phyloP scores from a whole-genome alignment of 2,329 filamentous ascomycete species.

The Laburnicola sp. region DNA sequence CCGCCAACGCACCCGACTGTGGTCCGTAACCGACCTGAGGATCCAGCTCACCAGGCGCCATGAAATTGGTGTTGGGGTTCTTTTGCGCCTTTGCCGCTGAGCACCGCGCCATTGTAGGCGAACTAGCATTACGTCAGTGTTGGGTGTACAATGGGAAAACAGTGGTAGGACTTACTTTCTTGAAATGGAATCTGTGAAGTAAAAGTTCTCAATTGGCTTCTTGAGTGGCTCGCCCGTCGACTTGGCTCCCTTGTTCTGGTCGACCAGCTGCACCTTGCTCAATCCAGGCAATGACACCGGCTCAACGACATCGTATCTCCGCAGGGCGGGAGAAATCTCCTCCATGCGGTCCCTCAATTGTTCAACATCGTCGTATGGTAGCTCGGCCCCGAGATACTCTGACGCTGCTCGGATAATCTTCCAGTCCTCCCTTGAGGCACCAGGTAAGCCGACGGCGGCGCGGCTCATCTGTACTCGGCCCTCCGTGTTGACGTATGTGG shows the following conservation, averaged over 20 bases:
- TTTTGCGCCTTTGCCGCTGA: slow-evolving; percentile 80
- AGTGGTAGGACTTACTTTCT: slow-evolving; percentile 69
- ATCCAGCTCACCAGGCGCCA: slow-evolving; percentile 52
- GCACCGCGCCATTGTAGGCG: slow-evolving; percentile 97
- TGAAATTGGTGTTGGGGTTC: slow-evolving; percentile 55
- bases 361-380: slow-evolving; percentile 92
- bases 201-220: slow-evolving; percentile 93
- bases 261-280: slow-evolving; percentile 92
- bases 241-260: slow-evolving; percentile 90
- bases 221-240: slow-evolving; percentile 72
- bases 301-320: slow-evolving; percentile 90
- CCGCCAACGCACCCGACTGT: slow-evolving; percentile 23
- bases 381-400: slow-evolving; percentile 83
- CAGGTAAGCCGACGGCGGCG: slow-evolving; percentile 83
- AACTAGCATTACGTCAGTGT: slow-evolving; percentile 59
- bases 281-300: slow-evolving; percentile 70
- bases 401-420: slow-evolving; percentile 94
- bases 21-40: slow-evolving; percentile 49
- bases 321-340: slow-evolving; percentile 88
- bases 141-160: background rate
- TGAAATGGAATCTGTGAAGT: slow-evolving; percentile 95
- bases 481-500: slow-evolving; percentile 97
- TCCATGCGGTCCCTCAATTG: slow-evolving; percentile 89
- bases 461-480: slow-evolving; percentile 93
- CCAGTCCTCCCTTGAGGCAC: slow-evolving; percentile 93